Conservation (phyloP, 192 early-diverging fungal species). For the Spizellomyces punctatus region DNA sequence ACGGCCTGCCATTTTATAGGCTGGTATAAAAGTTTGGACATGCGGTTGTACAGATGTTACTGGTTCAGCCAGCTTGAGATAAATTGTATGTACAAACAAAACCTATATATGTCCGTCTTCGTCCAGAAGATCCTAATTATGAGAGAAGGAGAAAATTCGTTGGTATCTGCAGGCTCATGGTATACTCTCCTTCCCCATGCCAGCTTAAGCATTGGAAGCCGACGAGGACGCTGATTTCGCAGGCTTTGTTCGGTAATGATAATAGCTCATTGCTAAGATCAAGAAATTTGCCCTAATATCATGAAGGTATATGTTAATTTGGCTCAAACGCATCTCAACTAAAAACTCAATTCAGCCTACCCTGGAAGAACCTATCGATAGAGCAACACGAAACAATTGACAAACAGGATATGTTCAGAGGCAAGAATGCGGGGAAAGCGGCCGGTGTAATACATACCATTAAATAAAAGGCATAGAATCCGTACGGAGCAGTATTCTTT, state of each 20-base stretch:
- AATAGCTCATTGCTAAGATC: conserved; percentile 24
- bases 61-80: no score
- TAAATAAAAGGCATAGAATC: conserved; percentile 21
- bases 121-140: no score
- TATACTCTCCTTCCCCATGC: background rate
- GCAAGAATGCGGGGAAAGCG: no score
- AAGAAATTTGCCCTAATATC: conserved; percentile 21
- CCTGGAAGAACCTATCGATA: background rate
- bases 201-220: background rate
- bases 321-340: background rate
- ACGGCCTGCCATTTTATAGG: no score
- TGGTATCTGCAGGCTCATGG: background rate
- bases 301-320: background rate
- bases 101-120: no score
- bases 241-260: conserved; percentile 5
- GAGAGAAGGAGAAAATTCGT: no score
- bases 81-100: no score
- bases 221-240: background rate
- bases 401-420: background rate
- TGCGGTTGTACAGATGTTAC: no score
- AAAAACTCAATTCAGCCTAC: background rate
- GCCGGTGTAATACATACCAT: background rate
- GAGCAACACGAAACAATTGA: background rate
- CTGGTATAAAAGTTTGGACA: no score
- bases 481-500: conserved; percentile 7